Conservation (phyloP, 441 rosid species). For the Croton laevigatus region DNA sequence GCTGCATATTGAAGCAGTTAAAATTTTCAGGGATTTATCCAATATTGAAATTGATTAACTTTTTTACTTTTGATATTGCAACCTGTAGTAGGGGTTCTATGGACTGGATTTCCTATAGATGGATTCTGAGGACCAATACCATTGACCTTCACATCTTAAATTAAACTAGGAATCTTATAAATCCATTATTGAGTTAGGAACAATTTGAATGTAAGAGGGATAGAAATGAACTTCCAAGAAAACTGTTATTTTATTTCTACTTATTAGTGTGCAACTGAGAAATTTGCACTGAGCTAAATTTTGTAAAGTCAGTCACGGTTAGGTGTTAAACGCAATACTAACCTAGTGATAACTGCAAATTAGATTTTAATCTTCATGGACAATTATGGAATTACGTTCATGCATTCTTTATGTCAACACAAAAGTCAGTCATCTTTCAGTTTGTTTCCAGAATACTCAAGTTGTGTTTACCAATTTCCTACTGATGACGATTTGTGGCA, state of each 20-base stretch:
- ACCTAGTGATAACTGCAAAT: background rate
- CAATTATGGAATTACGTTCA: background rate
- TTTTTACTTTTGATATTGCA: slow-evolving; percentile 1
- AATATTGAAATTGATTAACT: background rate
- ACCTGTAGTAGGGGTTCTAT: background rate
- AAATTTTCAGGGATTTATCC: background rate
- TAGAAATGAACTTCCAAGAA: background rate
- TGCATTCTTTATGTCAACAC: background rate
- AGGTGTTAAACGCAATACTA: background rate
- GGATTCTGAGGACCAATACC: background rate
- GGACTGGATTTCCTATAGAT: background rate
- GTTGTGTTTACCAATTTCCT: background rate
- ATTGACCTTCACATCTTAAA: slow-evolving; percentile 1
- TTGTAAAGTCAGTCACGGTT: background rate
- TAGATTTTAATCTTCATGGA: background rate
- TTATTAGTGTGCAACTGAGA: background rate
- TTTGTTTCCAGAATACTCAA: background rate
- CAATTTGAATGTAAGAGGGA: background rate
- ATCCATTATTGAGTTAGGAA: background rate
- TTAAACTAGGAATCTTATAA: background rate
- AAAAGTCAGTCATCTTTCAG: background rate
- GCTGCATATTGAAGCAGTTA: slow-evolving; percentile 3
- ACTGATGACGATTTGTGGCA: background rate
- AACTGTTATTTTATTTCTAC: background rate
- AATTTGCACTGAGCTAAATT: background rate